These are phyloP conservation scores for Aspergillus sclerotialis DNA, from an alignment of 2,329 filamentous ascomycete species.

Conservation along the genomic window DNA sequence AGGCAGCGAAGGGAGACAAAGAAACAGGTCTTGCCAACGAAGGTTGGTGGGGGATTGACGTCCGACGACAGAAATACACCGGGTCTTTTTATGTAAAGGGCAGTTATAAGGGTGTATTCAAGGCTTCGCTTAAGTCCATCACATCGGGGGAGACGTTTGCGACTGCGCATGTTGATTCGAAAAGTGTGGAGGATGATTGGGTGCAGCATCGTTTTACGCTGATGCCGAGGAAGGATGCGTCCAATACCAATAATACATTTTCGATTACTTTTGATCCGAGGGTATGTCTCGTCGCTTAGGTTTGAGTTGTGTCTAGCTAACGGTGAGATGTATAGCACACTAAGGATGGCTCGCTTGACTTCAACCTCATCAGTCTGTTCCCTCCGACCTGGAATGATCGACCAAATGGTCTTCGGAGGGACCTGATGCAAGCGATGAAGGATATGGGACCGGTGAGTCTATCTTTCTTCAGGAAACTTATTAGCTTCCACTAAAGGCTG, in stretches of 20 bases:
- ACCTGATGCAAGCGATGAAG: conserved; percentile 40
- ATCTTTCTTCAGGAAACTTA: not conserved
- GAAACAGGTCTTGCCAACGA: conserved; percentile 43
- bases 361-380: conserved; percentile 49
- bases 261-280: conserved; percentile 44
- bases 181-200: conserved; percentile 30
- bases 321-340: conserved; percentile 18
- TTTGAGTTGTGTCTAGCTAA: not conserved
- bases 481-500: conserved; percentile 18
- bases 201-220: conserved; percentile 35
- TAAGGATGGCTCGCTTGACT: conserved; percentile 37
- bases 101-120: conserved; percentile 26
- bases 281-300: conserved; percentile 7
- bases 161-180: conserved; percentile 22
- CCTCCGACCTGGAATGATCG: conserved; percentile 49
- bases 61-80: conserved; percentile 42
- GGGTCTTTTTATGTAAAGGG: conserved; percentile 45
- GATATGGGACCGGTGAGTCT: conserved; percentile 16
- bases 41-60: conserved; percentile 48
- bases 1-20: conserved; percentile 24
- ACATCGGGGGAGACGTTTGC: conserved; percentile 33
- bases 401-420: conserved; percentile 45
- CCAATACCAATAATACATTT: conserved; percentile 44
- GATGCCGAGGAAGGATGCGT: conserved; percentile 11
- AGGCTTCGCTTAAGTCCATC: conserved; percentile 33